Base-by-base conservation (phyloP, 2,329 filamentous ascomycete species). In the Exophiala aquamarina region DNA sequence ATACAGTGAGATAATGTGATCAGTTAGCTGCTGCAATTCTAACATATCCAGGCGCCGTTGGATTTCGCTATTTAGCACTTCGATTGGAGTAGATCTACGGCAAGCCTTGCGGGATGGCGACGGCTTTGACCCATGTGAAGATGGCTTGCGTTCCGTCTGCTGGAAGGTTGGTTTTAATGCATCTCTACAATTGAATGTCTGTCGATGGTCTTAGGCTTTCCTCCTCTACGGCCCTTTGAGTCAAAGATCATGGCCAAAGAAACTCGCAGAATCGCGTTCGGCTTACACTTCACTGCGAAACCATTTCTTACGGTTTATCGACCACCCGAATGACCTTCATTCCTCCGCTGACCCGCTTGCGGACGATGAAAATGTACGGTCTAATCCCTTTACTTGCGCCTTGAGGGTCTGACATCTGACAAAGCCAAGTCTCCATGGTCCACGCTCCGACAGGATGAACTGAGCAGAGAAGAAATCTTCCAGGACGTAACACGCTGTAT, bases 401-500 rank as follows among this genome's bases (percentile, higher is more conserved):
- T 49, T 52, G 57, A 50, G 50, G 57, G 49, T 57, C 54, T 59
- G 52, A 51, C 56, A 32, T 64, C 63, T 74, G 69, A 74, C 70
- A 76, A 75, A 74, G 61, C 67, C 59, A 75, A 95, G 86, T 95
- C 90, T 47, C 91, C 91, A 17, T 97, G 92, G 91, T 84, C 88
- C 64, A 84, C 84, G n/a, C 75, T 93, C 26, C 85, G 89, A 36
- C 80, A 85, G 59, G 92, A 98, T 67, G 89, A 96, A 71, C 73
- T 82, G 37, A 79, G 94, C 26, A 82, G 92, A 53, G 82, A 84
- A 41, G 93, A 98, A 67, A 97, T 98, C 46, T 81, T 86, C 47
- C 93, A 97, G 70, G 93, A 98, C 71, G 91, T 98, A 14, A 87
- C 93, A 59, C 80, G 93, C 55, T 88, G 84, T 63, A 80, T 97